phyloP scores from a whole-genome alignment of 2,329 filamentous ascomycete genomes.

The Teratosphaeriaceae sp. region DNA sequence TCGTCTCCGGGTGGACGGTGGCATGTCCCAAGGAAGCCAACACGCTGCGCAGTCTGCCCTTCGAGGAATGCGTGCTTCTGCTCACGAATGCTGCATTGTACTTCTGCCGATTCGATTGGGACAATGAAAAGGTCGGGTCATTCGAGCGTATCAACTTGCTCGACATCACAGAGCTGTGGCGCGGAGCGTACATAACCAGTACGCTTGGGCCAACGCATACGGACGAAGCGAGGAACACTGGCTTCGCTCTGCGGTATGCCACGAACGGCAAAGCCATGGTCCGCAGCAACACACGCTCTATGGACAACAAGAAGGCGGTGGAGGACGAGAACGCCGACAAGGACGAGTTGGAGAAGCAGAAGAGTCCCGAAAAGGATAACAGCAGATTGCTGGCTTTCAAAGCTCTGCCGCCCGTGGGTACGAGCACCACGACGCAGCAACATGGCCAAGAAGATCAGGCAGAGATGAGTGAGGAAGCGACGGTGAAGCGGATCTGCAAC shows the following conservation, averaged over 20 bases:
- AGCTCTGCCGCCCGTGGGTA: slow-evolving; percentile 44
- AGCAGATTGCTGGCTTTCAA: slow-evolving; percentile 49
- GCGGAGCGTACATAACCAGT: slow-evolving; percentile 85
- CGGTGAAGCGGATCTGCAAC: slow-evolving; percentile 60
- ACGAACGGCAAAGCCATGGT: slow-evolving; percentile 64
- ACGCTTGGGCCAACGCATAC: slow-evolving; percentile 71
- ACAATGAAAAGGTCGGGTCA: slow-evolving; percentile 84
- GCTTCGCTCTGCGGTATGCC: slow-evolving; percentile 70
- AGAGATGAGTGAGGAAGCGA: slow-evolving; percentile 43
- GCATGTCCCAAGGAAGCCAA: slow-evolving; percentile 68
- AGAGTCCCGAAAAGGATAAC: slow-evolving; percentile 17
- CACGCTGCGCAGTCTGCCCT: slow-evolving; percentile 59
- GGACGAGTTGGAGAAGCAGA: slow-evolving; percentile 19
- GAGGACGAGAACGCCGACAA: slow-evolving; percentile 21
- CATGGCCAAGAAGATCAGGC: slow-evolving; percentile 23
- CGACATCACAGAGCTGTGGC: slow-evolving; percentile 65
- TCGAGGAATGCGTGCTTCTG: slow-evolving; percentile 83
- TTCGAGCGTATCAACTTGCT: slow-evolving; percentile 80
- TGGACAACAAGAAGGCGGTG: slow-evolving; percentile 52
- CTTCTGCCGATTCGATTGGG: slow-evolving; percentile 89
- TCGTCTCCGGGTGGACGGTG: slow-evolving; percentile 85
- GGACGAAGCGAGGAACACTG: slow-evolving; percentile 74
- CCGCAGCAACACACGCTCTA: slow-evolving; percentile 76
- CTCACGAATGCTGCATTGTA: slow-evolving; percentile 82
- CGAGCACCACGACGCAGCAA: slow-evolving; percentile 11